Percentiles rank a stretch among this genome's conserved stretches.
Conservation (phyloP, 257 asterid species). For the Solanum tarijense region DNA sequence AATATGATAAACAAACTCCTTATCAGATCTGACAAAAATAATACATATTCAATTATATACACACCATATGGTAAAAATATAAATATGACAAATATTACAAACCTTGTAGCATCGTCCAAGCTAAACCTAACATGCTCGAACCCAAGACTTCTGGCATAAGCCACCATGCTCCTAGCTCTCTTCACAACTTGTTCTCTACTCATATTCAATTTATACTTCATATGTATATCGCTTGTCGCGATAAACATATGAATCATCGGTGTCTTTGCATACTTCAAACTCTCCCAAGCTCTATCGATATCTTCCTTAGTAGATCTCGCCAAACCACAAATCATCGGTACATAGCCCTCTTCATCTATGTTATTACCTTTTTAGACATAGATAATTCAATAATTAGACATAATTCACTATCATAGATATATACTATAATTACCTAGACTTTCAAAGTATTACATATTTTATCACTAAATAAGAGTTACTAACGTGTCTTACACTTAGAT, state of each 20-base stretch:
- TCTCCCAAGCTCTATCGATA: slow-evolving; percentile 89
- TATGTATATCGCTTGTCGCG: slow-evolving; percentile 88
- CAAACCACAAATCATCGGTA: slow-evolving; percentile 77
- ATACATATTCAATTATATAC: too few species aligned
- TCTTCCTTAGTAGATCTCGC: slow-evolving; percentile 84
- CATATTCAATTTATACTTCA: slow-evolving; percentile 78
- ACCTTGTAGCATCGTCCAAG: slow-evolving; percentile 98
- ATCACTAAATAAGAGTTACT: too few species aligned
- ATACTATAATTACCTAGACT: too few species aligned
- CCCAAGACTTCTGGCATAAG: slow-evolving; percentile 71
- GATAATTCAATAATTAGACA: neutral
- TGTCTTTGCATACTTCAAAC: slow-evolving; percentile 65
- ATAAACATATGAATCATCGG: slow-evolving; percentile 88
- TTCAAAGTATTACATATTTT: too few species aligned
- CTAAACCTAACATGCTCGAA: slow-evolving; percentile 79
- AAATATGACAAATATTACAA: neutral
- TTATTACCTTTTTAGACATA: neutral
- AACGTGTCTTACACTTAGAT: too few species aligned
- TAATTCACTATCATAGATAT: neutral
- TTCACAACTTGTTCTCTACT: slow-evolving; percentile 60
- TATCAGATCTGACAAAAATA: slow-evolving; percentile 46
- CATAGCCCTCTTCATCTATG: slow-evolving; percentile 18
- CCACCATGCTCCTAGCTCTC: slow-evolving; percentile 80
- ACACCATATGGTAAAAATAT: neutral
- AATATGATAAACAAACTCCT: slow-evolving; percentile 68